Evolutionary conservation across 2,329 filamentous ascomycete species (phyloP).

Genomic region (Ophidiomyces ophidiicola): DNA sequence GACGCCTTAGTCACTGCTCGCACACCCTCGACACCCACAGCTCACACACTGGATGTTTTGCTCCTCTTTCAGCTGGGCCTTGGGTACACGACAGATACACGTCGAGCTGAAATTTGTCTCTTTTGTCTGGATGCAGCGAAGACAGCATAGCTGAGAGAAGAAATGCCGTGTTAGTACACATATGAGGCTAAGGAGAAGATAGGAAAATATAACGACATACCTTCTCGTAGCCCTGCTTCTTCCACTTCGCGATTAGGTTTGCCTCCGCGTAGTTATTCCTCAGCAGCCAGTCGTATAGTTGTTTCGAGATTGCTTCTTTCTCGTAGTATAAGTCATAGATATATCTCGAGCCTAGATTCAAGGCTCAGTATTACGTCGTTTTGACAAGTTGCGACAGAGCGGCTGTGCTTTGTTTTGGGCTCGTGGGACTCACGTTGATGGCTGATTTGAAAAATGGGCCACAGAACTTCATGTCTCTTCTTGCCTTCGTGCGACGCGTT

Average conservation of each 20-base stretch:
- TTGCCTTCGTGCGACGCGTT: conserved; percentile 68
- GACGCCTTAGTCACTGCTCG: conserved; percentile 59
- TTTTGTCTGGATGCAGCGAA: conserved; percentile 96
- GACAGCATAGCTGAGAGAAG: conserved; percentile 62
- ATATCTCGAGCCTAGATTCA: conserved; percentile 58
- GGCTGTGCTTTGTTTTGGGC: too few species aligned
- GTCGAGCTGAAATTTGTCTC: conserved; percentile 98
- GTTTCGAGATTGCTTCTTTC: conserved; percentile 86
- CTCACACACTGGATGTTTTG: conserved; percentile 87
- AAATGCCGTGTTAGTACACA: not conserved
- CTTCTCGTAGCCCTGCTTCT: conserved; percentile 99
- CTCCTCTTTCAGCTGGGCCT: conserved; percentile 76
- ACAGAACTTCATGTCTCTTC: conserved; percentile 83
- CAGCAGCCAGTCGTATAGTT: conserved; percentile 87
- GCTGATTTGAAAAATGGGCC: conserved; percentile 95
- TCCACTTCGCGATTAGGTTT: conserved; percentile 97
- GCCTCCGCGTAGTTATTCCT: conserved; percentile 95
- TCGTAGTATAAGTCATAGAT: conserved; percentile 97
- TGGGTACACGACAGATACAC: conserved; percentile 90
- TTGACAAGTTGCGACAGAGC: too few species aligned
- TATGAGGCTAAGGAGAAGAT: not conserved
- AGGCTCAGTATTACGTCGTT: too few species aligned
- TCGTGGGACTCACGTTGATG: conserved; percentile 73
- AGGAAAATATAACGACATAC: conserved; percentile 34
- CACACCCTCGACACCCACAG: conserved; percentile 85